These are phyloP conservation scores for Sanghuangporus weigelae DNA, from an alignment of 1,284 basidiomycete species.

Conservation along the genomic window DNA sequence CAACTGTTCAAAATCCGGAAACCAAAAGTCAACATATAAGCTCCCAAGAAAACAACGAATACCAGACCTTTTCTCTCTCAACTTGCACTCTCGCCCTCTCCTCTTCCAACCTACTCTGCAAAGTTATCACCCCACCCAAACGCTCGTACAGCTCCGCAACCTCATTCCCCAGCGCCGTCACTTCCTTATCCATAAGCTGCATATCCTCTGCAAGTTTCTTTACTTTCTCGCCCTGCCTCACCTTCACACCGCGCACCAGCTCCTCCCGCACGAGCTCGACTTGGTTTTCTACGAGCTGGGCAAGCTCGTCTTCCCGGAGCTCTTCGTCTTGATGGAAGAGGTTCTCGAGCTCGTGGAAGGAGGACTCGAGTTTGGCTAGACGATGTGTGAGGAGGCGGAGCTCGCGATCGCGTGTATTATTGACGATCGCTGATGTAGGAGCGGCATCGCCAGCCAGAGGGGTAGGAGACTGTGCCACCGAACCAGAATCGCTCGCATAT, in stretches of 20 bases:
- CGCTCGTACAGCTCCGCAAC: background rate
- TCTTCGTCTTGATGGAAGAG: constrained; percentile 35
- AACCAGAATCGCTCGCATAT: constrained; percentile 2
- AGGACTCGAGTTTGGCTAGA: constrained; percentile 34
- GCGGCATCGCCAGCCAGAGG: background rate
- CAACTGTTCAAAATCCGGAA: background rate
- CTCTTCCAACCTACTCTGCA: background rate
- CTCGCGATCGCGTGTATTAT: background rate
- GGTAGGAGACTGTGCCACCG: background rate
- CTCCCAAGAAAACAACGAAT: background rate
- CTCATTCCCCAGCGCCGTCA: background rate
- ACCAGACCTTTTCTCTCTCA: background rate
- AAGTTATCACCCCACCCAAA: background rate
- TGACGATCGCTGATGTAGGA: background rate
- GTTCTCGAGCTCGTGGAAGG: constrained; percentile 38
- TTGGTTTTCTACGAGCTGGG: constrained; percentile 32
- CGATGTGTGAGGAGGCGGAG: constrained; percentile 33
- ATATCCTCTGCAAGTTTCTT: background rate
- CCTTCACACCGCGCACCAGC: background rate
- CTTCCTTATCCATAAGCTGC: background rate
- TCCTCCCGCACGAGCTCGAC: constrained; percentile 28
- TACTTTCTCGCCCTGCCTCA: background rate
- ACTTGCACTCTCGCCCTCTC: background rate
- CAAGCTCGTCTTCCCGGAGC: constrained; percentile 34
- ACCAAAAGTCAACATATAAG: background rate